Conservation (phyloP, 1,284 basidiomycete genomes). For the Thecaphora thlaspeos region DNA sequence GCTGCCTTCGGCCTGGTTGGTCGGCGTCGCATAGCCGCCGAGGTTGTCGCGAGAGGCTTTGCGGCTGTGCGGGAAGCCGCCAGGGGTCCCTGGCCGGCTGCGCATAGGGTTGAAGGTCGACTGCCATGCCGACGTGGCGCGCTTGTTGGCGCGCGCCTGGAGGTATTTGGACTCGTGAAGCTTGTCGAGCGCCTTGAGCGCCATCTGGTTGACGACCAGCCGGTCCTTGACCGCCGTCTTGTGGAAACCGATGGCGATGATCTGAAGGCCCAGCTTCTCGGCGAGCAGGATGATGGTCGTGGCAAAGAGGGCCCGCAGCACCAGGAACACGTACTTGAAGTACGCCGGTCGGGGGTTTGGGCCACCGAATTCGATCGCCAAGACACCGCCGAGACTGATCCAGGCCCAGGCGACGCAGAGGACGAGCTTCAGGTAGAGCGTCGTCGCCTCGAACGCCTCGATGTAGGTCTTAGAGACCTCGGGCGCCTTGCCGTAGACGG, state of each 20-base stretch:
- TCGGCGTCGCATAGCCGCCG: slow-evolving; percentile 38
- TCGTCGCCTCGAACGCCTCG: slow-evolving; percentile 44
- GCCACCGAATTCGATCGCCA: slow-evolving; percentile 31
- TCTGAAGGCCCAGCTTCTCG: slow-evolving; percentile 46
- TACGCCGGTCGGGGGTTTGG: slow-evolving; percentile 24
- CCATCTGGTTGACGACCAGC: slow-evolving; percentile 46
- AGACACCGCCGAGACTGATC: slow-evolving; percentile 51
- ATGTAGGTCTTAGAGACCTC: slow-evolving; percentile 46
- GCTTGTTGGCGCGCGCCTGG: slow-evolving; percentile 20
- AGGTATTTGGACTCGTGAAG: slow-evolving; percentile 52
- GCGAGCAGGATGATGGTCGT: slow-evolving; percentile 43
- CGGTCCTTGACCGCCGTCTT: slow-evolving; percentile 52
- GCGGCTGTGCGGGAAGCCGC: slow-evolving; percentile 27
- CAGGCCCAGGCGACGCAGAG: slow-evolving; percentile 55
- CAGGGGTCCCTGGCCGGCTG: slow-evolving; percentile 38
- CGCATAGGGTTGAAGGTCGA: slow-evolving; percentile 26
- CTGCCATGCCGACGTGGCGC: slow-evolving; percentile 6
- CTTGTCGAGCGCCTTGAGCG: slow-evolving; percentile 48
- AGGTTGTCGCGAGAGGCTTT: slow-evolving; percentile 41
- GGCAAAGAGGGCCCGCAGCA: slow-evolving; percentile 46
- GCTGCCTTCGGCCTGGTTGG: slow-evolving; percentile 8
- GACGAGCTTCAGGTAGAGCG: slow-evolving; percentile 48
- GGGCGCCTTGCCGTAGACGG: slow-evolving; percentile 47
- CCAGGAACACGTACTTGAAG: slow-evolving; percentile 38
- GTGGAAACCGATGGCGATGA: slow-evolving; percentile 54